Evolutionary conservation across 2,329 filamentous ascomycete genomes (phyloP), one percentile per base, ranked within the genome.

Genomic region (Shiraia sp.): DNA sequence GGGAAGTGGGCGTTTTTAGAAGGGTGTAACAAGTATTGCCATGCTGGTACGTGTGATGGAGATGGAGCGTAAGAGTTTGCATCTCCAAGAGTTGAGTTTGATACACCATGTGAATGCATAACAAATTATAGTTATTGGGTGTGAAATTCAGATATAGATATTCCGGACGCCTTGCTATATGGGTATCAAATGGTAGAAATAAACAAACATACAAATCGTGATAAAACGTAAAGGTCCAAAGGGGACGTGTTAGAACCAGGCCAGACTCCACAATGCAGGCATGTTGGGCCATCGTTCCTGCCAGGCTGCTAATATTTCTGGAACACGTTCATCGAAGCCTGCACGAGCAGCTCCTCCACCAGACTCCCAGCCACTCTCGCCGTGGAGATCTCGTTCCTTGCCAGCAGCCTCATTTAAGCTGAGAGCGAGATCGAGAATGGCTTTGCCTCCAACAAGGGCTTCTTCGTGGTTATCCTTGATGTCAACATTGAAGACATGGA

Each of bases 381-480:
- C 87, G 19, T 83, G 76, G 8, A 77, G 72, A 27, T 85, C 81
- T 42, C 90, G 78, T 71, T 96, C 92, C 65, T 91, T 84, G 19
- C 72, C 77, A 0, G 93, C 93, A 1, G 83, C 88, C 13, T 82
- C 80, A 64, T 97, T 97, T 45, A 99, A 74, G 23, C 83, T 83
- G 61, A 92, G 82, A 1, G 93, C 93, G 25, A 99, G 78, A 63
- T 99, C 93, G 26, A 97, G 78, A 45, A 99, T 99, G 31, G 89
- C 93, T 55, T 86, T 83, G 2, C 93, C 93, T 8, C 93, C 93
- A 2, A 96, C 81, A 15, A 92, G 78, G 0, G 93, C 93, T 71
- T 99, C 93, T 68, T 99, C 92, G 63, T 97, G 93, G 63, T 97
- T 99, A 72, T 99, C 93, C 69, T 88, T 92, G 63, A 99, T 99